Evolutionary conservation across 1,139 yeast genomes (phyloP).

Genomic region (Diutina mesorugosa): DNA sequence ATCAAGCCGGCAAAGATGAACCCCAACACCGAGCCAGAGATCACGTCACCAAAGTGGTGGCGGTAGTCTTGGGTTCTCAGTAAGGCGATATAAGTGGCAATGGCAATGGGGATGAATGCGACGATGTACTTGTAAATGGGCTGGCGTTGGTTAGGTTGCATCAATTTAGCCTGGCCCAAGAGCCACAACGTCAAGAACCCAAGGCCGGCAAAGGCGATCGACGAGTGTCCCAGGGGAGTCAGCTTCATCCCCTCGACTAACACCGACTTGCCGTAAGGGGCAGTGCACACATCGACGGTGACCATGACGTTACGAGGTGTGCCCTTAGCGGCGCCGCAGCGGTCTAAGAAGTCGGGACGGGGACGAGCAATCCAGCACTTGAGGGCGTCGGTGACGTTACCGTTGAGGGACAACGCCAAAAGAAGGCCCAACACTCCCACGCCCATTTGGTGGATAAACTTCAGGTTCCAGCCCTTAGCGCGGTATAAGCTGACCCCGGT

Average conservation of each 20-base stretch:
- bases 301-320: slow-evolving; percentile 27
- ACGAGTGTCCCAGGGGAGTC: slow-evolving; percentile 75
- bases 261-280: slow-evolving; percentile 37
- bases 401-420: slow-evolving; percentile 7
- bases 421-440: slow-evolving; percentile 7
- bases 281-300: slow-evolving; percentile 25
- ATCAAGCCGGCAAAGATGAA: slow-evolving; percentile 10
- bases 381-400: slow-evolving; percentile 47
- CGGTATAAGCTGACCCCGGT: neutral
- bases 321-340: slow-evolving; percentile 43
- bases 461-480: neutral
- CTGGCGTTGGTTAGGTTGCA: slow-evolving; percentile 1
- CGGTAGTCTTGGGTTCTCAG: slow-evolving; percentile 35
- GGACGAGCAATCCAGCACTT: slow-evolving; percentile 73
- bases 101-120: slow-evolving; percentile 15
- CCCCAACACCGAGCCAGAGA: slow-evolving; percentile 9
- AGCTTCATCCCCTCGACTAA: slow-evolving; percentile 63
- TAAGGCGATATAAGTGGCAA: slow-evolving; percentile 33
- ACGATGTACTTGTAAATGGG: slow-evolving; percentile 6
- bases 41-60: slow-evolving; percentile 4
- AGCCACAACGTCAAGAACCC: slow-evolving; percentile 43
- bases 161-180: slow-evolving; percentile 36
- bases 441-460: neutral
- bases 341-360: slow-evolving; percentile 64
- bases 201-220: slow-evolving; percentile 55